Percentiles rank a stretch among this genome's conserved stretches.
These are phyloP conservation scores for Aeminium ludgeri DNA, from an alignment of 495 filamentous ascomycete genomes.

Conservation along the genomic window DNA sequence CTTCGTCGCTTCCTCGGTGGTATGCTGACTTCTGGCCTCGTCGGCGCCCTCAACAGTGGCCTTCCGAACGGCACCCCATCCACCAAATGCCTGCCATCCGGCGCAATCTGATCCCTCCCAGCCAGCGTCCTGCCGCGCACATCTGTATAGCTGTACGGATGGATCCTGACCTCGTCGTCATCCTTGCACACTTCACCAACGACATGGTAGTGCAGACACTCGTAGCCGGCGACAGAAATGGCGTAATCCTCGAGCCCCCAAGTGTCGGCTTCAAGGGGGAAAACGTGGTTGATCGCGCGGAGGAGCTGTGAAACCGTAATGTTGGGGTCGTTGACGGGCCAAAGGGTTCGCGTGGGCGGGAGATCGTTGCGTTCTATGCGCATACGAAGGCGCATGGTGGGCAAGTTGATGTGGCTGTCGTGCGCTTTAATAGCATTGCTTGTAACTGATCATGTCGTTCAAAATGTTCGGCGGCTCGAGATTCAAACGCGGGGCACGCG, in stretches of 20 bases:
- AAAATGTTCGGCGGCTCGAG: no score
- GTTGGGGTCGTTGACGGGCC: constrained; percentile 36
- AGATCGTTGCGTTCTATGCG: constrained; percentile 65
- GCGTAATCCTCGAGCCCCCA: constrained; percentile 91
- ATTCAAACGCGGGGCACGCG: no score
- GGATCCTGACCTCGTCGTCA: constrained; percentile 79
- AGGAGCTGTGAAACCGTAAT: constrained; percentile 63
- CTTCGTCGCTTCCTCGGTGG: constrained; percentile 9
- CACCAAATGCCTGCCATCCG: constrained; percentile 64
- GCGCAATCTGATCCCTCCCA: constrained; percentile 69
- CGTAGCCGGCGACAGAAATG: constrained; percentile 67
- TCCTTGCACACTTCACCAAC: constrained; percentile 55
- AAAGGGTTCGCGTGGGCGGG: constrained; percentile 59
- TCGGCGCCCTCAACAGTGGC: constrained; percentile 41
- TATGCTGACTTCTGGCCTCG: constrained; percentile 37
- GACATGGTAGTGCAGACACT: constrained; percentile 76
- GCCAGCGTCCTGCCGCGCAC: constrained; percentile 54
- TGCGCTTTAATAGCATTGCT: no score
- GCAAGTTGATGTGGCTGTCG: no score
- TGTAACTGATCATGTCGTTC: no score
- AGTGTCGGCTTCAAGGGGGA: constrained; percentile 66
- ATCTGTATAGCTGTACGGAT: constrained; percentile 60
- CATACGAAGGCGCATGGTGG: constrained; percentile 80
- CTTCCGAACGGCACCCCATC: constrained; percentile 84
- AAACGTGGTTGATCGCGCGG: constrained; percentile 62